Percentiles rank a stretch among this genome's conserved stretches.
Conservation (phyloP, 257 asterid genomes). For the Misopates orontium region DNA sequence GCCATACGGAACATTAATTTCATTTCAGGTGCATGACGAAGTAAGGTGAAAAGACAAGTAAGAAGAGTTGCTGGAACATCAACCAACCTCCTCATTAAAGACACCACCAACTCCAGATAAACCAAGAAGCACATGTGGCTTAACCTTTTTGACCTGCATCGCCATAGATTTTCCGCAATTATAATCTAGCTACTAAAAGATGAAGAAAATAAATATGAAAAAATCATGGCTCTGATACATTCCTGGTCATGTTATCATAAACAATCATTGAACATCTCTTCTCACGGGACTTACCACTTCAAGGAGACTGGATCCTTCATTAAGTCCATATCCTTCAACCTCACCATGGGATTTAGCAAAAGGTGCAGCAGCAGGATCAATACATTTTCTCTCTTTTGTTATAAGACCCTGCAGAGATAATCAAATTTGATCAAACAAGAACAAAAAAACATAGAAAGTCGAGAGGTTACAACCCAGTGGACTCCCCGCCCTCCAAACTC, state of each 20-base stretch:
- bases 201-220: slow-evolving; percentile 12
- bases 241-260: slow-evolving; percentile 18
- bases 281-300: slow-evolving; percentile 69
- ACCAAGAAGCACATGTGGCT: slow-evolving; percentile 98
- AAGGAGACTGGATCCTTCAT: slow-evolving; percentile 77
- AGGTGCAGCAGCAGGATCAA: slow-evolving; percentile 92
- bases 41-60: slow-evolving; percentile 21
- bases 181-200: slow-evolving; percentile 10
- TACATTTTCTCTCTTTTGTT: slow-evolving; percentile 76
- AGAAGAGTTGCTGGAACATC: slow-evolving; percentile 20
- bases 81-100: slow-evolving; percentile 79
- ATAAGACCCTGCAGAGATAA: slow-evolving; percentile 78
- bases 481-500: not conserved
- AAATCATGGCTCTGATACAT: not conserved
- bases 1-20: too few relatives aligned
- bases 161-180: slow-evolving; percentile 22
- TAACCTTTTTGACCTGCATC: slow-evolving; percentile 90
- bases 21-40: too few relatives aligned
- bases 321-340: slow-evolving; percentile 66
- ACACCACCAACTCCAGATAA: slow-evolving; percentile 97
- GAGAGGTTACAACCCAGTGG: slow-evolving; percentile 7
- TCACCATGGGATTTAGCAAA: slow-evolving; percentile 83
- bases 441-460: slow-evolving; percentile 8
- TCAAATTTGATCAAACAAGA: slow-evolving; percentile 26
- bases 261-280: slow-evolving; percentile 29